Conservation (phyloP, 2,329 filamentous ascomycete genomes). For the Phialophora chinensis region DNA sequence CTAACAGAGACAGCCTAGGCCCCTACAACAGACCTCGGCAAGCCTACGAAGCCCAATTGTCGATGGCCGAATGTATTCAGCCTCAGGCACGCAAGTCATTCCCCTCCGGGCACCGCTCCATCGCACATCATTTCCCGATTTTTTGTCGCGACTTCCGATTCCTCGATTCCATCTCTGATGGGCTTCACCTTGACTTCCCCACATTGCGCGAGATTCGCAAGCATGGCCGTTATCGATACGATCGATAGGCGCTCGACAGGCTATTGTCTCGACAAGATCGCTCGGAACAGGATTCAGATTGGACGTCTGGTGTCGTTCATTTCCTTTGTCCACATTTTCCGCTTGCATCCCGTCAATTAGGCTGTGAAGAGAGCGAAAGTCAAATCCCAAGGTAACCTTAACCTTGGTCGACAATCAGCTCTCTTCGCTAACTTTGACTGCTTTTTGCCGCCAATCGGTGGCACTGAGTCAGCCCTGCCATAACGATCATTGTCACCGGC, state of each 20-base stretch:
- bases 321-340: background rate
- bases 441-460: background rate
- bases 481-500: background rate
- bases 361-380: constrained; percentile 3
- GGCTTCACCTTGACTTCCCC: constrained; percentile 2
- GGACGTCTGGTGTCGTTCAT: background rate
- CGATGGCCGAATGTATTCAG: background rate
- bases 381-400: constrained; percentile 1
- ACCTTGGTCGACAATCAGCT: background rate
- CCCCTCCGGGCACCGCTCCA: no score
- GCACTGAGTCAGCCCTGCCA: constrained; percentile 2
- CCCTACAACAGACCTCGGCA: background rate
- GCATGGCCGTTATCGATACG: constrained; percentile 4
- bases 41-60: background rate
- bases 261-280: background rate
- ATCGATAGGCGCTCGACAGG: constrained; percentile 7
- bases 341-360: background rate
- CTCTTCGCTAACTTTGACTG: constrained; percentile 3
- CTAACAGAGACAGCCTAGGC: background rate
- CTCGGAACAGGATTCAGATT: background rate
- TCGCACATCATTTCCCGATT: background rate
- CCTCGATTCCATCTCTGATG: background rate
- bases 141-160: background rate
- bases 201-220: background rate
- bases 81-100: background rate